Evolutionary conservation across 768 basidiomycete species (phyloP).

Genomic region (Hemileccinum impolitum): DNA sequence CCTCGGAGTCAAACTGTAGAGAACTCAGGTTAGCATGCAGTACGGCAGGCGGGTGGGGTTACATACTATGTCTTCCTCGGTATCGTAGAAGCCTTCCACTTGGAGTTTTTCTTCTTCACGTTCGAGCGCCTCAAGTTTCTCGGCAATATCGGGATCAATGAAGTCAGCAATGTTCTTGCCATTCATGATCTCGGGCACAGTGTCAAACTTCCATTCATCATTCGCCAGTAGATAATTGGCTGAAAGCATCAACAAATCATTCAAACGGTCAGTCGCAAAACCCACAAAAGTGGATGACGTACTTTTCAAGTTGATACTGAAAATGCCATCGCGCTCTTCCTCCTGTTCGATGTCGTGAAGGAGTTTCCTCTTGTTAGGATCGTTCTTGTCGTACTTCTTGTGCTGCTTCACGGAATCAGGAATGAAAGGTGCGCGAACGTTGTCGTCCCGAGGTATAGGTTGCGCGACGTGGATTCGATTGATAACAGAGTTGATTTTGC

Average conservation of each 20-base stretch:
- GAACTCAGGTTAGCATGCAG: background rate
- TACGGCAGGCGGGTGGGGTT: background rate
- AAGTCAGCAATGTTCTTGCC: constrained; percentile 99
- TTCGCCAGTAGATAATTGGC: constrained; percentile 89
- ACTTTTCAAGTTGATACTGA: constrained; percentile 90
- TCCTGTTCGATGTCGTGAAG: constrained; percentile 82
- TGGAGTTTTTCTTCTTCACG: constrained; percentile 94
- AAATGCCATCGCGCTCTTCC: constrained; percentile 88
- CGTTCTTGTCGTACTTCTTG: constrained; percentile 83
- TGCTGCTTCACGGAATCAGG: constrained; percentile 77
- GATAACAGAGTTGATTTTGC: constrained; percentile 85
- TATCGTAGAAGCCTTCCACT: constrained; percentile 93
- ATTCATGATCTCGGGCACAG: constrained; percentile 97
- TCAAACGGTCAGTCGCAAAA: background rate
- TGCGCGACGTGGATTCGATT: constrained; percentile 96
- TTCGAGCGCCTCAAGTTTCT: constrained; percentile 95
- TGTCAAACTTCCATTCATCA: constrained; percentile 92
- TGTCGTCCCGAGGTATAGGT: constrained; percentile 87
- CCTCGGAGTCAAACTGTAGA: constrained; percentile 54
- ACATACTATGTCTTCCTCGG: constrained; percentile 80
- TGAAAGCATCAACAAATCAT: constrained; percentile 33
- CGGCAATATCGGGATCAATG: constrained; percentile 94
- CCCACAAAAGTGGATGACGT: constrained; percentile 14
- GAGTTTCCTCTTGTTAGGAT: constrained; percentile 70
- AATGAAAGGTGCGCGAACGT: constrained; percentile 83